Base-by-base conservation (phyloP, 345 rosid genomes). In the Laguncularia racemosa region DNA sequence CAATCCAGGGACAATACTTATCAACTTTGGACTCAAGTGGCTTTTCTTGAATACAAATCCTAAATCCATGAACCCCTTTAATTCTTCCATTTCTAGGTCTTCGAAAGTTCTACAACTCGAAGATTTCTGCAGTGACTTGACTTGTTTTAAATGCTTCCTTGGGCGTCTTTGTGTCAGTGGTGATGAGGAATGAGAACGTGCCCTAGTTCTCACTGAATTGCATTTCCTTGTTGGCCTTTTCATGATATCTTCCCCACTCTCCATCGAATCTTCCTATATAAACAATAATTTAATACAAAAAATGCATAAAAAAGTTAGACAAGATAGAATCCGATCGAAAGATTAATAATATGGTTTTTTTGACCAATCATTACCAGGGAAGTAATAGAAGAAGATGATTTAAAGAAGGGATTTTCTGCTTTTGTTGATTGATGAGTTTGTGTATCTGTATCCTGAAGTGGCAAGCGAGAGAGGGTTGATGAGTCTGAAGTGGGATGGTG, bases 1-100 rank as follows among this genome's bases (percentile, higher is more conserved):
- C 54, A 84, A 55, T 20, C 91, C 91, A 3, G 91, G 91, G 52
- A 85, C 38, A 3, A 85, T 68, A 20, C 69, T 69, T 58, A 78
- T 60, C 75, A 85, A 72, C 70, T 71, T 73, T 3, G 79, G 72
- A 55, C 61, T 80, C 16, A 82, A 18, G 58, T 63, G 15, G 61
- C 76, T 81, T 68, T 73, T 67, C 56, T 76, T 65, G 81, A 85
- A 85, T n/a, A 26, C 57, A 56, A 85, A 85, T 0, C 91, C 91
- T 7, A 82, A 79, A 66, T 80, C 85, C 81, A 82, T 67, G 55
- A 82, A 82, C 72, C 88, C 88, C 78, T 78, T 76, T 20, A 85
- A 74, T 71, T 84, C 91, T 65, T 84, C 84, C 61, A 84, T 74
- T 59, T 84, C 91, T 28, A 84, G 59, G 47, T 82, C 85, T 53